A percentile compares a stretch with the other conserved stretches of the same genome.
Conservation (phyloP, 202 grass and related monocot genomes). For the Setaria viridis region DNA sequence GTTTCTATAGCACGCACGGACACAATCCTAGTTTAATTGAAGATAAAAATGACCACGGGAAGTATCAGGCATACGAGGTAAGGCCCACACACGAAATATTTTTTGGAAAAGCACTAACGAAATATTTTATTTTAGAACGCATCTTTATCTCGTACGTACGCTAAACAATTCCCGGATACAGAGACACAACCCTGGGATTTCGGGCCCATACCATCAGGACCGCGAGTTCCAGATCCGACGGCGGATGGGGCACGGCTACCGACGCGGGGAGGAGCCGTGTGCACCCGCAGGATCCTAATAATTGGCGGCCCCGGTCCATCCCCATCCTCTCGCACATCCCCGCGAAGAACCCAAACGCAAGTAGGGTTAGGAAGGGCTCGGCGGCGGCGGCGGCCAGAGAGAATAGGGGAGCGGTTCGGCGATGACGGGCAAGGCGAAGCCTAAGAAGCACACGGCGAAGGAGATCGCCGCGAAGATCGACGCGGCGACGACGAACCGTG, state of each 20-base stretch:
- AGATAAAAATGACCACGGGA: too few relatives aligned
- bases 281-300: conserved; percentile 39
- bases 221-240: conserved; percentile 32
- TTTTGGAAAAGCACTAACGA: background rate
- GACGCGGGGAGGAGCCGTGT: background rate
- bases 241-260: background rate
- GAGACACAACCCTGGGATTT: background rate
- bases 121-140: background rate
- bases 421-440: conserved; percentile 99
- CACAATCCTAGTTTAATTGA: too few relatives aligned
- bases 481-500: conserved; percentile 85
- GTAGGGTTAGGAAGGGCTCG: conserved; percentile 46
- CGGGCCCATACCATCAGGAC: background rate
- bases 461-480: conserved; percentile 88
- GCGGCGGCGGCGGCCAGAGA: conserved; percentile 10
- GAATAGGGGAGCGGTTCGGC: background rate
- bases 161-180: background rate
- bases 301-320: conserved; percentile 39
- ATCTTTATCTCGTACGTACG: background rate
- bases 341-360: background rate
- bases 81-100: background rate
- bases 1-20: too few relatives aligned
- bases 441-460: conserved; percentile 99
- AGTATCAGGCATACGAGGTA: background rate
- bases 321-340: background rate